Conservation (phyloP, 345 rosid species). For the Kandelia obovata region DNA sequence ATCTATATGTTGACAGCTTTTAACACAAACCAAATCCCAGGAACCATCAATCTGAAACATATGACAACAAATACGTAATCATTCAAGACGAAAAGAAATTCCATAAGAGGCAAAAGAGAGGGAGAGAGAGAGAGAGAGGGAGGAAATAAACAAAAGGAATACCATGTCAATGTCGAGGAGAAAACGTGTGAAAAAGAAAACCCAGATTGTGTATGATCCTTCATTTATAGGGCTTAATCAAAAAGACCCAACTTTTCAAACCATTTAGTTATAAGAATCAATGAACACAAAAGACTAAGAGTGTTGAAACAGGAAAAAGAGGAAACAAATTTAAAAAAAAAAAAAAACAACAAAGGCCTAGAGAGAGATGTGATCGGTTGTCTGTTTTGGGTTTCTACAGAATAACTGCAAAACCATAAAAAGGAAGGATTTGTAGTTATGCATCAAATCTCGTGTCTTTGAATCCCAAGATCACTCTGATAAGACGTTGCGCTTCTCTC, state of each 20-base stretch:
- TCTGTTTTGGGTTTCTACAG: background rate
- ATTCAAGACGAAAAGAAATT: background rate
- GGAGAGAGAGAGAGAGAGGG: background rate
- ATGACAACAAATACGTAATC: background rate
- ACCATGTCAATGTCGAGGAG: conserved; percentile 26
- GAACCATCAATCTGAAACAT: conserved; percentile 26
- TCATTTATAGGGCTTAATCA: conserved; percentile 18
- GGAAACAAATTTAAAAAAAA: background rate
- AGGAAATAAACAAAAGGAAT: background rate
- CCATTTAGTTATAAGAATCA: conserved; percentile 10
- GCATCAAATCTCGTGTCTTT: conserved; percentile 22
- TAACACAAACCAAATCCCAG: conserved; percentile 14
- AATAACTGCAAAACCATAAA: background rate
- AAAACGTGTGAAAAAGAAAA: background rate
- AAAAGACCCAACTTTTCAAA: conserved; percentile 19
- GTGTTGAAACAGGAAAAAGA: conserved; percentile 9
- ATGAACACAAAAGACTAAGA: conserved; percentile 5
- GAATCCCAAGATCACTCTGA: conserved; percentile 7
- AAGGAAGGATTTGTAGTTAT: background rate
- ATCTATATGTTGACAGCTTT: background rate
- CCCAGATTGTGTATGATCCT: conserved; percentile 28
- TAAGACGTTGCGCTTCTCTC: conserved; percentile 6
- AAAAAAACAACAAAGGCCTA: background rate
- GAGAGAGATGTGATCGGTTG: conserved; percentile 18
- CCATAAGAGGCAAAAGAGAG: background rate